Percentiles rank a stretch among this genome's conserved stretches.
Conservation (phyloP, 2,329 filamentous ascomycete genomes). For the Pseudogymnoascus sp. region DNA sequence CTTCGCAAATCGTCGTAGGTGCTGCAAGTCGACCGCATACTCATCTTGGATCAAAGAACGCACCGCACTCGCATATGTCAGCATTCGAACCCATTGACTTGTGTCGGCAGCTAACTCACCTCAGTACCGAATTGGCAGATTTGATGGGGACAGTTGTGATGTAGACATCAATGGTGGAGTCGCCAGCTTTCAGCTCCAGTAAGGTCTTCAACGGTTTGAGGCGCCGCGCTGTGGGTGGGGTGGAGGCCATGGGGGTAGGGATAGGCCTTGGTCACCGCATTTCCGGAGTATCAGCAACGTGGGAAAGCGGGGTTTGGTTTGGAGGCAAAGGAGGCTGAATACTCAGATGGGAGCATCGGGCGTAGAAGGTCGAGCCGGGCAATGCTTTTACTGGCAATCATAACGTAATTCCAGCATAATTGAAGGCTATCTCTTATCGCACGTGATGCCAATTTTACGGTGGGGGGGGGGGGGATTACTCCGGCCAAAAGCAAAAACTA, state of each 20-base stretch:
- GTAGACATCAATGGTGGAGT: slow-evolving; percentile 56
- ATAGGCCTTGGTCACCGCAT: background rate
- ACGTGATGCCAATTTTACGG: background rate
- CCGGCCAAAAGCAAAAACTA: background rate
- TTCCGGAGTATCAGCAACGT: background rate
- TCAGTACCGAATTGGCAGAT: slow-evolving; percentile 64
- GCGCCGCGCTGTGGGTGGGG: background rate
- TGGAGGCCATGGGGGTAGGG: background rate
- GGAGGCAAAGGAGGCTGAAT: background rate
- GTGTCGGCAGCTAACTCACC: slow-evolving; percentile 43
- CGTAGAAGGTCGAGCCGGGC: background rate
- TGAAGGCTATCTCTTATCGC: background rate
- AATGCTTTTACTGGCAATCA: background rate
- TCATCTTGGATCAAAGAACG: slow-evolving; percentile 52
- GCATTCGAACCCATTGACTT: background rate
- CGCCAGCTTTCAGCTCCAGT: slow-evolving; percentile 54
- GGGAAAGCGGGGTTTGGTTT: background rate
- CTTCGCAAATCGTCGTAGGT: slow-evolving; percentile 73
- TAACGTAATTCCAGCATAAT: background rate
- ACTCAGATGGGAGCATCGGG: background rate
- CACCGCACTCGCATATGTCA: slow-evolving; percentile 41
- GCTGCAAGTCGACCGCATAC: slow-evolving; percentile 58
- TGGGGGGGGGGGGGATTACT: background rate
- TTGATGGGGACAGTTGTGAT: slow-evolving; percentile 67
- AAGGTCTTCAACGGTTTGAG: slow-evolving; percentile 59